These are phyloP conservation scores for Choiromyces venosus DNA, from an alignment of 495 filamentous ascomycete species.

Conservation along the genomic window DNA sequence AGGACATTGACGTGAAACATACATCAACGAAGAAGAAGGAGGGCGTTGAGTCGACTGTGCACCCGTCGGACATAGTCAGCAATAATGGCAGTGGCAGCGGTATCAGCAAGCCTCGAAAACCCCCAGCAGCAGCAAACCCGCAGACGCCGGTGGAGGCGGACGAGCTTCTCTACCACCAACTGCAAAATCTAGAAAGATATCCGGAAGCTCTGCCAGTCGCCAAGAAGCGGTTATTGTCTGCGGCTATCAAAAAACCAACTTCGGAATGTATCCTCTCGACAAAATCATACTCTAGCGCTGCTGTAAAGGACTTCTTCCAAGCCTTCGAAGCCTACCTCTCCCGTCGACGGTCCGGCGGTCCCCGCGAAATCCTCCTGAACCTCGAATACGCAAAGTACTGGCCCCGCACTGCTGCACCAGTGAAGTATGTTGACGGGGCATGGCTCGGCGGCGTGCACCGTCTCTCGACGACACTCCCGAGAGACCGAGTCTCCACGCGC, in stretches of 20 bases:
- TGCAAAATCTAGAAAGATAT: slow-evolving; percentile 46
- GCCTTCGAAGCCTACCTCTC: slow-evolving; percentile 44
- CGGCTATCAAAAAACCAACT: slow-evolving; percentile 6
- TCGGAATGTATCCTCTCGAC: slow-evolving; percentile 43
- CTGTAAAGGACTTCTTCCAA: slow-evolving; percentile 42
- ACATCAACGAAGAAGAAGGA: not conserved
- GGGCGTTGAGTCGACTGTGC: not conserved
- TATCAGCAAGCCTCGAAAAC: not conserved
- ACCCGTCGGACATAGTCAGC: not conserved
- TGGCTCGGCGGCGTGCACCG: slow-evolving; percentile 50
- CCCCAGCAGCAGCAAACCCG: not conserved
- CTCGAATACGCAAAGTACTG: slow-evolving; percentile 46
- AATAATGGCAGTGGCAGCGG: not conserved
- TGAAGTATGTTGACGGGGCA: slow-evolving; percentile 51
- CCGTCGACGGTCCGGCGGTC: slow-evolving; percentile 37
- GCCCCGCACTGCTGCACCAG: slow-evolving; percentile 47
- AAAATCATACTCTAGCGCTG: slow-evolving; percentile 36
- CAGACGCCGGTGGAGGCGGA: slow-evolving; percentile 13
- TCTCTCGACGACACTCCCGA: slow-evolving; percentile 44
- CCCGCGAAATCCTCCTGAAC: slow-evolving; percentile 43
- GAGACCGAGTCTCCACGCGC: slow-evolving; percentile 43
- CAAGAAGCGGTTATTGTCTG: slow-evolving; percentile 38
- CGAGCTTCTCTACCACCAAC: slow-evolving; percentile 44
- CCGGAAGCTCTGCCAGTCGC: slow-evolving; percentile 42
- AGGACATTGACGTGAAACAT: not conserved